Conservation (phyloP, 345 rosid species). For the Zanthoxylum bungeanum region DNA sequence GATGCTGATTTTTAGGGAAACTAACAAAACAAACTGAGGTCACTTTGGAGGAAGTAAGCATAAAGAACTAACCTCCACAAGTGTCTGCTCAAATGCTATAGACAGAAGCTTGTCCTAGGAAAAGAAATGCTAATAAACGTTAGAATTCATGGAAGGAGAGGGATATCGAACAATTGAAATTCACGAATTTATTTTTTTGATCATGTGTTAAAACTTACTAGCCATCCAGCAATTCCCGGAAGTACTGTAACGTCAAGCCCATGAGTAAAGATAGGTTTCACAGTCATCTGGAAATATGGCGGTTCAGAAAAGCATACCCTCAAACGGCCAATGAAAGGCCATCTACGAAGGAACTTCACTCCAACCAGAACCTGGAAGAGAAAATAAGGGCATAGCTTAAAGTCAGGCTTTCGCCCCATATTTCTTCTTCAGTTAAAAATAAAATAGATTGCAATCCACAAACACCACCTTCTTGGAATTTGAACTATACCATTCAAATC, state of each 20-base stretch:
- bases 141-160: constrained; percentile 10
- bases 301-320: constrained; percentile 94
- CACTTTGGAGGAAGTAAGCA: background rate
- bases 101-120: constrained; percentile 88
- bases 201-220: constrained; percentile 49
- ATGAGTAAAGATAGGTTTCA: constrained; percentile 68
- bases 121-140: constrained; percentile 19
- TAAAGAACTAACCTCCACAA: constrained; percentile 50
- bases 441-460: background rate
- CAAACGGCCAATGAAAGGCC: constrained; percentile 92
- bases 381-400: background rate
- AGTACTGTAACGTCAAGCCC: constrained; percentile 85
- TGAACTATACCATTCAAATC: background rate
- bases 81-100: constrained; percentile 85
- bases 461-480: background rate
- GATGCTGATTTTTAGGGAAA: background rate
- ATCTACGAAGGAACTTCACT: constrained; percentile 71
- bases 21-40: background rate
- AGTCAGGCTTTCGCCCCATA: background rate
- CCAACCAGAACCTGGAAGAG: constrained; percentile 75
- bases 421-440: background rate
- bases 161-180: constrained; percentile 9
- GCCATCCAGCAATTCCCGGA: constrained; percentile 98
- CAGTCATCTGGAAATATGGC: constrained; percentile 92
- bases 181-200: constrained; percentile 9